Conservation (phyloP, 805 yeast genomes). For the Jamesozyma piceae region DNA sequence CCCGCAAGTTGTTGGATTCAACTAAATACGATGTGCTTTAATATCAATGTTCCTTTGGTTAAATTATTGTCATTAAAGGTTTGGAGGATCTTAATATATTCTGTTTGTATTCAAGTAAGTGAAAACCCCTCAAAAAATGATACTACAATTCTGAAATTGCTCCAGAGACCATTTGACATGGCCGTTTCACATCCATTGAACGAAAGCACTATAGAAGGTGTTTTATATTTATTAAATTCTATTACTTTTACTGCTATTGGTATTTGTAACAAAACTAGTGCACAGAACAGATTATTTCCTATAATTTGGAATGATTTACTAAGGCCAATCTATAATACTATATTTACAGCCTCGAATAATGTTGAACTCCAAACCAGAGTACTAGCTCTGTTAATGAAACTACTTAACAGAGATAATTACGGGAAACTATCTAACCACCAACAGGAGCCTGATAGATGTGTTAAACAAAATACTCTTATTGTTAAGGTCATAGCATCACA, state of each 20-base stretch:
- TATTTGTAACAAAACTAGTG: constrained; percentile 3
- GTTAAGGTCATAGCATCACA: constrained; percentile 20
- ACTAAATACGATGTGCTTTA: constrained; percentile 14
- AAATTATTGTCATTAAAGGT: constrained; percentile 18
- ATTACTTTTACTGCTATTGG: constrained; percentile 10
- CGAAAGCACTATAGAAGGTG: constrained; percentile 8
- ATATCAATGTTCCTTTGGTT: constrained; percentile 5
- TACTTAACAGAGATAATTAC: neutral
- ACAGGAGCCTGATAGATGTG: neutral
- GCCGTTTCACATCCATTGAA: constrained; percentile 3
- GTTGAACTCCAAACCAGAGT: constrained; percentile 4
- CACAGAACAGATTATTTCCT: constrained; percentile 3
- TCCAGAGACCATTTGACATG: constrained; percentile 13
- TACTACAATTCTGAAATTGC: neutral
- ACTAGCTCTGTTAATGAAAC: neutral
- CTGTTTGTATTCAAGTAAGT: constrained; percentile 8
- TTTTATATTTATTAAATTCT: constrained; percentile 14
- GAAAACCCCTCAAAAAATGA: neutral
- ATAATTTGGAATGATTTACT: constrained; percentile 13
- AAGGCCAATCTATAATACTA: constrained; percentile 9
- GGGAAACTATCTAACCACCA: too few species aligned
- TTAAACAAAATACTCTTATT: constrained; percentile 2
- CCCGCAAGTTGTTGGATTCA: constrained; percentile 13
- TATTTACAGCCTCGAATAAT: constrained; percentile 4
- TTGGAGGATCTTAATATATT: constrained; percentile 24